Conservation (phyloP, 352 stramenopile genomes). For the Phytophthora agathidicida region DNA sequence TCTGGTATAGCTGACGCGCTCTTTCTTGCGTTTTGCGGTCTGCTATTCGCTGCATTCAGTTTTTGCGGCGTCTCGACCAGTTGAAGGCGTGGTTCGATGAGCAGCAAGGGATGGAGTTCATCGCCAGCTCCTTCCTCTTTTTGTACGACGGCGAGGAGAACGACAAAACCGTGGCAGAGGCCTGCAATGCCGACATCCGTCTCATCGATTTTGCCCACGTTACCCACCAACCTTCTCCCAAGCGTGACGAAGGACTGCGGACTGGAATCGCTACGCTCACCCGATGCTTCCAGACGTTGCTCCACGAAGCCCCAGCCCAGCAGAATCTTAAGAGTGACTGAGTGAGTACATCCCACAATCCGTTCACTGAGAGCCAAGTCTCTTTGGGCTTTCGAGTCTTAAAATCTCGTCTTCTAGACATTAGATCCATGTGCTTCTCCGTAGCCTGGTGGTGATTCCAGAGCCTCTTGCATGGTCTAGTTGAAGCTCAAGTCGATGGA, state of each 20-base stretch:
- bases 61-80: conserved; percentile 64
- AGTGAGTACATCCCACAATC: too few relatives aligned
- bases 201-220: conserved; percentile 90
- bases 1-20: conserved; percentile 3
- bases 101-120: conserved; percentile 90
- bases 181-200: conserved; percentile 55
- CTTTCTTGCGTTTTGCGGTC: background rate
- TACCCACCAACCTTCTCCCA: conserved; percentile 25
- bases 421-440: too few relatives aligned
- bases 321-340: too few relatives aligned
- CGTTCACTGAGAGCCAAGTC: too few relatives aligned
- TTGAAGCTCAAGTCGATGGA: conserved; percentile 28
- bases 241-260: conserved; percentile 63
- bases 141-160: conserved; percentile 86
- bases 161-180: background rate
- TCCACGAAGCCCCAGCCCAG: conserved; percentile 15
- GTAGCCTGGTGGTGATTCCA: too few relatives aligned
- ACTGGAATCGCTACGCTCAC: conserved; percentile 58
- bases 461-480: conserved; percentile 2
- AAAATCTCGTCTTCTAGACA: too few relatives aligned
- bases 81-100: conserved; percentile 79
- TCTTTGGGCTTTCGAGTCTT: too few relatives aligned
- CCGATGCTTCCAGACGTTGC: conserved; percentile 58
- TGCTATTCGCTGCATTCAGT: conserved; percentile 36
- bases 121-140: conserved; percentile 95